These are phyloP conservation scores for Solanum microdontum DNA, from an alignment of 257 asterid species.

Conservation along the genomic window DNA sequence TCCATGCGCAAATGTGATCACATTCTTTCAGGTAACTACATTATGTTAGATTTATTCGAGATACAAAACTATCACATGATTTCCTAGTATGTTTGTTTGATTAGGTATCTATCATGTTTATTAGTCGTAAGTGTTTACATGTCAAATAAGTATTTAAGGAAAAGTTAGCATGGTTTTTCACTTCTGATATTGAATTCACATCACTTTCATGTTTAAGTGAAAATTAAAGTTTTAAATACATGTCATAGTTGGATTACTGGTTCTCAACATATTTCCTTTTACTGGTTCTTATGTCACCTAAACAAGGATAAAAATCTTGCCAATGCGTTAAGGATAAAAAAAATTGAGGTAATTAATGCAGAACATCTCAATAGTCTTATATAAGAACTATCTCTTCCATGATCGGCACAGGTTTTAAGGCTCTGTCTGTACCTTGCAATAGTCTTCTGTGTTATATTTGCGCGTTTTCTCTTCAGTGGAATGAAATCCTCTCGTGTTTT, in stretches of 20 bases:
- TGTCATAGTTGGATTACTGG: neutral
- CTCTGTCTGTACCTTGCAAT: neutral
- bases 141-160: neutral
- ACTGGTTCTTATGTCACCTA: neutral
- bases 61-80: neutral
- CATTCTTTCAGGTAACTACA: slow-evolving; percentile 12
- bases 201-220: neutral
- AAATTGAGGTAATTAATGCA: neutral
- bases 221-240: neutral
- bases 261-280: neutral
- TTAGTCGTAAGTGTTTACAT: neutral
- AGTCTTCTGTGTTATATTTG: neutral
- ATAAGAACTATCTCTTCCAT: neutral
- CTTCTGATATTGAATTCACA: neutral
- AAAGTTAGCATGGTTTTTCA: neutral
- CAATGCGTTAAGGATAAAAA: neutral
- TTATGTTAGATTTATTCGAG: neutral
- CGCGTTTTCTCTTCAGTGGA: neutral
- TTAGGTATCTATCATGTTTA: neutral
- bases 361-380: neutral
- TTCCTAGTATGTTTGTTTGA: neutral
- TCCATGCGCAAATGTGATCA: slow-evolving; percentile 15
- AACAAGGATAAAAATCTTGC: neutral
- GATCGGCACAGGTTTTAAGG: neutral
- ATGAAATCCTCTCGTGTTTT: neutral